These are phyloP conservation scores for Leishmania braziliensis DNA, from an alignment of 208 protist species.

Conservation along the genomic window DNA sequence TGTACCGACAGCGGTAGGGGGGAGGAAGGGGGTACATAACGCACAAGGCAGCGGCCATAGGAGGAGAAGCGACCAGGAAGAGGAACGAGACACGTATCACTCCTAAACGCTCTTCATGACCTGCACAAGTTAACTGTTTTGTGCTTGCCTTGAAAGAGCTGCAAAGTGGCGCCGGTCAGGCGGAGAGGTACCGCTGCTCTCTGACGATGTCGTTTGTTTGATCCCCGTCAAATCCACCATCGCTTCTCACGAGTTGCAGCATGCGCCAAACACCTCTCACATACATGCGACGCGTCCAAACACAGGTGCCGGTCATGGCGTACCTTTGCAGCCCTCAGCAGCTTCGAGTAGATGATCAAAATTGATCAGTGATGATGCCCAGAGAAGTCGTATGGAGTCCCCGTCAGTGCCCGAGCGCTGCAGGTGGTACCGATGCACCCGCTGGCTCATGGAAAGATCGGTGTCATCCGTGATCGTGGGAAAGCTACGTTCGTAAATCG, in stretches of 20 bases:
- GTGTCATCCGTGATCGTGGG: background rate
- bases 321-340: background rate
- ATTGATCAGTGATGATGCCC: slow-evolving; percentile 1
- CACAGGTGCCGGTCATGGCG: background rate
- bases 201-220: background rate
- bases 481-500: background rate
- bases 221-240: background rate
- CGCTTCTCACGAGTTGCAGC: background rate
- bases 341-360: background rate
- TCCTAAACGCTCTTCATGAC: background rate
- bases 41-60: background rate
- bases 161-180: background rate
- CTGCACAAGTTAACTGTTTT: background rate
- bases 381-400: slow-evolving; percentile 2
- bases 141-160: background rate
- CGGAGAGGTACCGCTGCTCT: background rate
- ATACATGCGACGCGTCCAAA: background rate
- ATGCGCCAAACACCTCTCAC: background rate
- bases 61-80: background rate
- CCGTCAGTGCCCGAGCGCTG: background rate
- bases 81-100: background rate
- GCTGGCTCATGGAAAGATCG: slow-evolving; percentile 8
- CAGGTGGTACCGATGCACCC: background rate
- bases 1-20: background rate
- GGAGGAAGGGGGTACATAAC: background rate